Evolutionary conservation across 2,329 filamentous ascomycete species (phyloP), one percentile per base, ranked within the genome.

Genomic region (Chaetomium olivaceum): DNA sequence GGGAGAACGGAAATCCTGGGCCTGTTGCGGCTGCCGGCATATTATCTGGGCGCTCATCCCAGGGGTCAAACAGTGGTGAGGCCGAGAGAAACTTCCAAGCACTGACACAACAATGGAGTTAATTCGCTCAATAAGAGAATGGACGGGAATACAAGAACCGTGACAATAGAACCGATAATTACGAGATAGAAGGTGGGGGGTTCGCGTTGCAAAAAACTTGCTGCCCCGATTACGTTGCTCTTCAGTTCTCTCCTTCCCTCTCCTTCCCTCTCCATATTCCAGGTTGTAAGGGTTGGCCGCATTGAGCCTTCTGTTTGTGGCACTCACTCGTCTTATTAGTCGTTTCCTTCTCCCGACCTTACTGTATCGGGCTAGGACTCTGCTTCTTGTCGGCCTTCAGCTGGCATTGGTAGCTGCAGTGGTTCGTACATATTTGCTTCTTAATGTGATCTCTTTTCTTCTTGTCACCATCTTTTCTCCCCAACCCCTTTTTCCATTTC

Each of bases 201-300:
- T n/a, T 6, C 21, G 29, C 31, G 31, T 51, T 51, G 62, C 51
- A 43, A 25, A 31, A 46, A 36, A 27, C 27, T 39, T 54, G 48
- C 31, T 62, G 43, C 54, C 59, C 58, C 54, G 8, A 56, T 61
- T 25, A 25, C 62, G 64, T 61, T 61, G 57, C 61, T 67, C 66
- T 61, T 54, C 4, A n/a, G n/a, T 66, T 33, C 54, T 64, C 12
- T 29, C 27, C 27, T 29, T 6, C 6, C 27, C 27, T 29, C 27
- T 29, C n/a, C n/a, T n/a, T n/a, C n/a, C n/a, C n/a, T n/a, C n/a
- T n/a, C n/a, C 63, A 61, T n/a, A 29, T 12, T 54, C n/a, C n/a
- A 29, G 27, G 27, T 29, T 61, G 61, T 27, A 51, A 51, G 62
- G 60, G 54, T n/a, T 29, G 51, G 25, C 51, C 23, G 39, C 19